Evolutionary conservation across 2,329 filamentous ascomycete species (phyloP).

Genomic region (Apiospora saccharicola): DNA sequence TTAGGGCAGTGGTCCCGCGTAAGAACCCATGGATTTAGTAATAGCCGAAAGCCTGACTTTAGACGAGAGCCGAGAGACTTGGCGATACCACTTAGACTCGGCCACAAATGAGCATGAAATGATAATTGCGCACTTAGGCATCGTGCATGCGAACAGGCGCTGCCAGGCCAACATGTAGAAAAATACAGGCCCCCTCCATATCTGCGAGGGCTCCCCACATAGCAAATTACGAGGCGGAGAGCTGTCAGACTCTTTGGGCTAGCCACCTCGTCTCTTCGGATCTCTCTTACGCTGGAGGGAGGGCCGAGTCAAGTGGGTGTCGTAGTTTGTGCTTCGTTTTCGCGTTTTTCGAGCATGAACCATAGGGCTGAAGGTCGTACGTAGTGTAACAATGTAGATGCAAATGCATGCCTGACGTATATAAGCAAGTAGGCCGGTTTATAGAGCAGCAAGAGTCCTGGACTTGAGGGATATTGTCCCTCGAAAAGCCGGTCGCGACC

Average conservation of each 20-base stretch:
- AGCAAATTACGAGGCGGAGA: not conserved
- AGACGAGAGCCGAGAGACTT: not conserved
- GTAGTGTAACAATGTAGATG: slow-evolving; percentile 14
- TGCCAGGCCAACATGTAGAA: not conserved
- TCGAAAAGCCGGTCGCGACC: not conserved
- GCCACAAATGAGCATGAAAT: not conserved
- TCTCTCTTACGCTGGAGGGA: not conserved
- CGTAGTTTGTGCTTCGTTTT: not conserved
- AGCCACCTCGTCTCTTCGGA: not conserved
- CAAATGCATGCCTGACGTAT: slow-evolving; percentile 17
- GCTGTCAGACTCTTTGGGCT: not conserved
- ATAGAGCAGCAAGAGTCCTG: not conserved
- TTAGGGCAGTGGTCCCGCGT: not conserved
- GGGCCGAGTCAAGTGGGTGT: not conserved
- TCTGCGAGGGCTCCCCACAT: not conserved
- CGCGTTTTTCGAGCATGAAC: not conserved
- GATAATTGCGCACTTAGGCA: not conserved
- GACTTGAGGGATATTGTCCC: not conserved
- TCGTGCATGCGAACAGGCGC: not conserved
- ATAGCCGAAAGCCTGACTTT: not conserved
- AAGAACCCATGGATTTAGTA: not conserved
- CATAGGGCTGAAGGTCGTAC: slow-evolving; percentile 16
- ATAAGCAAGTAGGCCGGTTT: not conserved
- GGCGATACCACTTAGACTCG: not conserved
- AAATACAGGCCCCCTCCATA: not conserved